Evolutionary conservation across 2,329 filamentous ascomycete species (phyloP), one percentile per base, ranked within the genome.

Genomic region (Exophiala dermatitidis): DNA sequence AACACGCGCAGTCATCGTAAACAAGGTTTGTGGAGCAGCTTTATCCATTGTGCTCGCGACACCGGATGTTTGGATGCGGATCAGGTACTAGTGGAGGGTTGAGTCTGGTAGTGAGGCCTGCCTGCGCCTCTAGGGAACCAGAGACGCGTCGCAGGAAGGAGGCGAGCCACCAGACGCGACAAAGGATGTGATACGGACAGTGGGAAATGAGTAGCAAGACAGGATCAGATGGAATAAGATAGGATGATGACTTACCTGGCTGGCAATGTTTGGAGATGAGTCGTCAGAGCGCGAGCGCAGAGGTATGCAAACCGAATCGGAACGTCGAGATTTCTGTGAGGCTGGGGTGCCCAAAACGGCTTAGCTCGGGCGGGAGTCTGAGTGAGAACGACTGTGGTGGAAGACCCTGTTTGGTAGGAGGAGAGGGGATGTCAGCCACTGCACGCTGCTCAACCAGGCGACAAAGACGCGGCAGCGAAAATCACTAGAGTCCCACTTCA

Each of bases 281-380:
- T 60, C 56, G 60, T 62, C 62, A 63, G 54, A 62, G 60, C 57
- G 61, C 56, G 54, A 62, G 60, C 57, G 61, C 56, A 57, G 50
- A 53, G 55, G 58, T 57, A 55, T 60, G 59, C 60, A 55, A 60
- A 60, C 55, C 59, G 59, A 60, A 56, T 59, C 59, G 57, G 57
- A 57, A 55, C 46, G 57, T 58, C 56, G 56, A 58, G 50, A 53
- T 57, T 57, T 58, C 46, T 56, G 54, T 52, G 44, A 49, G 55
- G 54, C 41, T 51, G 52, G 54, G 51, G 32, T 42, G 43, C 59
- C 53, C 12, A 61, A 60, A 58, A 41, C n/a, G 56, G 60, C 42
- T 60, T 62, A 62, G 60, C 58, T 53, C 47, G 38, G 36, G 33
- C 40, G 45, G 38, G 48, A 12, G 48, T 43, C 36, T 38, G 36